Percentiles rank a stretch among this genome's conserved stretches.
phyloP scores from a whole-genome alignment of 306 rosid genomes.

The Cicer yamashitae region DNA sequence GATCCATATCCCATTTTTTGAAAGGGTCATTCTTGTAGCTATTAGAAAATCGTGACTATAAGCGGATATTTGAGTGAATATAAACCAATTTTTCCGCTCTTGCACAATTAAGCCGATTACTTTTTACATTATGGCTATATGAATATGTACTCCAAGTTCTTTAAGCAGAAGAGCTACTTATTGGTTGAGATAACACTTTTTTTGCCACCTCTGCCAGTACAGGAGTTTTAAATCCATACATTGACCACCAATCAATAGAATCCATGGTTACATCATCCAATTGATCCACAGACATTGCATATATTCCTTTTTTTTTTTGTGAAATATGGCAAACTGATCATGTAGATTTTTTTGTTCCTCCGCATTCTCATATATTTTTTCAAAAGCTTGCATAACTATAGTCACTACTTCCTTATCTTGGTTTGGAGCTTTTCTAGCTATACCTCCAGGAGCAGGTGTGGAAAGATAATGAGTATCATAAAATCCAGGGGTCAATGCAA shows the following conservation, averaged over 20 bases:
- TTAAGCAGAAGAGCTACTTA: not conserved
- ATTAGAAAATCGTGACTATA: not conserved
- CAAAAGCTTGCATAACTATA: not conserved
- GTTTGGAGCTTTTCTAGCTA: constrained; percentile 9
- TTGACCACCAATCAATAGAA: constrained; percentile 27
- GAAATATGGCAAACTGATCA: not conserved
- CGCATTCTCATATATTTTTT: not conserved
- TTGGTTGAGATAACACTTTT: not conserved
- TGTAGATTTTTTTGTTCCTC: not conserved
- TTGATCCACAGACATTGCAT: not conserved
- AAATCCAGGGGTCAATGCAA: not conserved
- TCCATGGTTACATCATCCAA: constrained; percentile 2
- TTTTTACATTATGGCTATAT: not conserved
- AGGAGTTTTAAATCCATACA: not conserved
- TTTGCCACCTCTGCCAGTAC: not conserved
- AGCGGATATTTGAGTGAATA: not conserved
- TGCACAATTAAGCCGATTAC: not conserved
- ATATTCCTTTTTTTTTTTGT: not conserved
- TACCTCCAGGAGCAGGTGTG: constrained; percentile 1
- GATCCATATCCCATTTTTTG: no score
- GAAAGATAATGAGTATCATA: not conserved
- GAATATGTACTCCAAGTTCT: not conserved
- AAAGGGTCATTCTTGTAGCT: not conserved
- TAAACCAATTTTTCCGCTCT: not conserved
- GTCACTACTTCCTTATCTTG: not conserved